Evolutionary conservation across 495 filamentous ascomycete genomes (phyloP).

Genomic region (Hypoxylon lienhwacheense): DNA sequence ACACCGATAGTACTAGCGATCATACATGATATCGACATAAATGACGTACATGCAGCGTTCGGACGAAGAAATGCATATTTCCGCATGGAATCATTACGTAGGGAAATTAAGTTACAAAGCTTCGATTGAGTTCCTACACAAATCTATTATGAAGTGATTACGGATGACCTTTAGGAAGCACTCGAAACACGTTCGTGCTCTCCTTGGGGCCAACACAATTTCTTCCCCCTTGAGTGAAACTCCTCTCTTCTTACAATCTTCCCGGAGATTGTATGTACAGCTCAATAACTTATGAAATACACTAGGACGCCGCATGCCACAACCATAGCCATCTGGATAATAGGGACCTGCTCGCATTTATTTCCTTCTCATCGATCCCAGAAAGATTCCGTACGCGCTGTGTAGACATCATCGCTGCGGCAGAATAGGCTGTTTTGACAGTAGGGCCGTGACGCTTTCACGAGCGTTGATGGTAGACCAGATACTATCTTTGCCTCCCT

Average conservation of each 20-base stretch:
- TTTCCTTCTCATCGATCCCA: neutral
- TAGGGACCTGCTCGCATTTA: too few relatives aligned
- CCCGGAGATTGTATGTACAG: neutral
- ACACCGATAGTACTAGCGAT: slow-evolving; percentile 6
- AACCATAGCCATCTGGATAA: neutral
- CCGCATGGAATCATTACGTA: too few relatives aligned
- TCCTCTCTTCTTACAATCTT: neutral
- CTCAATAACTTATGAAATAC: neutral
- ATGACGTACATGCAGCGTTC: neutral
- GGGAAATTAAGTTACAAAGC: neutral
- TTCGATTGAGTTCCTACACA: neutral
- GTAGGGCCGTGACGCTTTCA: slow-evolving; percentile 58
- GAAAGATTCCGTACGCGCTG: neutral
- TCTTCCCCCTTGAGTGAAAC: neutral
- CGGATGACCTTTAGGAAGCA: too few relatives aligned
- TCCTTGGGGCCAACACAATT: slow-evolving; percentile 20
- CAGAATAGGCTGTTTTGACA: slow-evolving; percentile 45
- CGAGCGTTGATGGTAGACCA: slow-evolving; percentile 58
- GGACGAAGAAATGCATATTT: neutral
- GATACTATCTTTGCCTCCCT: slow-evolving; percentile 53
- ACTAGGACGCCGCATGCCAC: slow-evolving; percentile 21
- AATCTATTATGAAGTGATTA: too few relatives aligned
- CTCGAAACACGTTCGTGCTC: neutral
- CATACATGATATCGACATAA: neutral
- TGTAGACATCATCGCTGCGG: slow-evolving; percentile 10